Evolutionary conservation across 805 yeast species (phyloP).

Genomic region (Dipodascus albidus): DNA sequence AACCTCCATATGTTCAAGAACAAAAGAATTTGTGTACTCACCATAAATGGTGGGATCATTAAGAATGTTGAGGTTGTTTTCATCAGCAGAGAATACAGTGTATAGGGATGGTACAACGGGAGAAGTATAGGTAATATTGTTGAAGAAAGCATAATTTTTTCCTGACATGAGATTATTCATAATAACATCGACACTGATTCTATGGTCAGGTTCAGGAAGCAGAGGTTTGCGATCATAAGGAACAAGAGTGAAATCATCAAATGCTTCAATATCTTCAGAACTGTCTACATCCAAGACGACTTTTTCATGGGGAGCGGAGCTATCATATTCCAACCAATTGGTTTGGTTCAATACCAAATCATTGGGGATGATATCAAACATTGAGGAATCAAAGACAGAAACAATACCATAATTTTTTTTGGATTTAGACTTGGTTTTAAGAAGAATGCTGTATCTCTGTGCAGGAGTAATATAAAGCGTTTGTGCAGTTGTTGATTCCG

Average conservation of each 20-base stretch:
- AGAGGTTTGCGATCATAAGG: slow-evolving; percentile 50
- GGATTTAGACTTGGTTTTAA: slow-evolving; percentile 57
- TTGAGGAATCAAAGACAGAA: slow-evolving; percentile 66
- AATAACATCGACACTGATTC: slow-evolving; percentile 55
- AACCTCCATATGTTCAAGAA: slow-evolving; percentile 53
- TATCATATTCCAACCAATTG: slow-evolving; percentile 52
- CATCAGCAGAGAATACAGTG: slow-evolving; percentile 61
- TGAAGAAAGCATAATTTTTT: slow-evolving; percentile 92
- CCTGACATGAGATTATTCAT: slow-evolving; percentile 86
- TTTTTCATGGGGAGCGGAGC: slow-evolving; percentile 33
- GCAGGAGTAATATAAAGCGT: slow-evolving; percentile 78
- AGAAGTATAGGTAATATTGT: slow-evolving; percentile 62
- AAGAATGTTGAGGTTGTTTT: slow-evolving; percentile 33
- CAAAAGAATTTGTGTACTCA: slow-evolving; percentile 62
- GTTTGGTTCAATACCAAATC: slow-evolving; percentile 64
- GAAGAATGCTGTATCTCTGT: slow-evolving; percentile 76
- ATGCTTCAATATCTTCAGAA: slow-evolving; percentile 36
- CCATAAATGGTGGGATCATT: slow-evolving; percentile 53
- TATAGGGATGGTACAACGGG: slow-evolving; percentile 83
- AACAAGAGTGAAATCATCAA: slow-evolving; percentile 69
- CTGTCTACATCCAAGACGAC: slow-evolving; percentile 26
- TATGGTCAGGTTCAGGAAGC: slow-evolving; percentile 53
- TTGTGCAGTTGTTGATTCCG: slow-evolving; percentile 59
- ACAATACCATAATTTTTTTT: slow-evolving; percentile 67
- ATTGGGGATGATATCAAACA: slow-evolving; percentile 68